Base-by-base conservation (phyloP, 768 basidiomycete species). In the Lanmaoa pseudosensibilis region DNA sequence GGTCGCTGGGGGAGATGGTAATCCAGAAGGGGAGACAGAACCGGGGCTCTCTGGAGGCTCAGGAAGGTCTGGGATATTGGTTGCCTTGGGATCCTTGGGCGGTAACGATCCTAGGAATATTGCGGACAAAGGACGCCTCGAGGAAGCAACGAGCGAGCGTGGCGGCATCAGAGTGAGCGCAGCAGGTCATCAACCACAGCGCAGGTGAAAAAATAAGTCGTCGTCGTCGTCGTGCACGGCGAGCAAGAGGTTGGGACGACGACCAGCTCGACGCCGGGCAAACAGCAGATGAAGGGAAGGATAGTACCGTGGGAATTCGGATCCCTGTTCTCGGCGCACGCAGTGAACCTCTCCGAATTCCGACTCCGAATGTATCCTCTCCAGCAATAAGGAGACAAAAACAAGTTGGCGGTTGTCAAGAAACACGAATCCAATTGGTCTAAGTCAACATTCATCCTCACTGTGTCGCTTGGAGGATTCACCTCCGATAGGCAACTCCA, bases 1-100 rank as follows among this genome's bases (percentile, higher is more conserved):
- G 19, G 91, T 90, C 27, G 88, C 90, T 41, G 91, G 91, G 0
- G 91, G 91, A 23, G 89, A 91, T 2, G 91, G 90, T 6, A 92
- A 69, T 7, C 90, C 90, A 6, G 88, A 89, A 54, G 78, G 69
- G 5, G 84, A 78, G 55, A 78, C 69, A 34, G 78, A 73, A 23
- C 74, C 76, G 12, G 86, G 85, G 58, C 84, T 87, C n/a, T 72
- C 70, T 38, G 86, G 84, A 4, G 85, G 86, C 59, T 85, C 85
- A 48, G 87, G 87, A 43, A 90, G 79, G 63, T 87, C 85, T 4
- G 88, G 88, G 19, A 88, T 75, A 46, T 75, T 68, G 15, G 46
- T 54, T 55, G 63, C 62, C 56, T 71, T 73, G 49, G 74, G 72
- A 34, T 77, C 77, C 46, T 73, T 73, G 39, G 75, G 74, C 50